A percentile compares a stretch with the other conserved stretches of the same genome.
Evolutionary conservation across 2,329 filamentous ascomycete genomes (phyloP).

Genomic region (Apiospora marii): DNA sequence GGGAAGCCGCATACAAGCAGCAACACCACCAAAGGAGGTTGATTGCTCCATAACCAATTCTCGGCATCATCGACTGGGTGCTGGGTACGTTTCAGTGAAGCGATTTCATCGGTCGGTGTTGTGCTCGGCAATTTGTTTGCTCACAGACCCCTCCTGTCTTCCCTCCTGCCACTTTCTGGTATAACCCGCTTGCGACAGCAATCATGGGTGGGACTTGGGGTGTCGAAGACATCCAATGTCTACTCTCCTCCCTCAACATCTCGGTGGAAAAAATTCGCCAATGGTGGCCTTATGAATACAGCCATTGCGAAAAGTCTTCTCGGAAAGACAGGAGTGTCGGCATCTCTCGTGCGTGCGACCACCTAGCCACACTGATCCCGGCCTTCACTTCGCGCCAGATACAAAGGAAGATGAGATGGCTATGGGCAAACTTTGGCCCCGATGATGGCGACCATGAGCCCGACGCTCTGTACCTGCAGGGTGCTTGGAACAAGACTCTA

Average conservation of each 20-base stretch:
- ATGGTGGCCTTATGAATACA: constrained; percentile 1
- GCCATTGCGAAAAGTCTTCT: neutral
- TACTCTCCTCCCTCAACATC: neutral
- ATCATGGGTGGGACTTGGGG: neutral
- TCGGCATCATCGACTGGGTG: neutral
- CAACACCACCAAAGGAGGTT: neutral
- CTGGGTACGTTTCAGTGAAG: neutral
- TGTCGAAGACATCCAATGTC: neutral
- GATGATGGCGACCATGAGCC: neutral
- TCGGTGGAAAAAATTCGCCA: neutral
- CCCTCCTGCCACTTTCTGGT: neutral
- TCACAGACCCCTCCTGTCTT: neutral
- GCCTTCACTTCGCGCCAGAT: neutral
- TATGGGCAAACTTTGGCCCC: neutral
- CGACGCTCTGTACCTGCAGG: neutral
- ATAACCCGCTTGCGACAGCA: neutral
- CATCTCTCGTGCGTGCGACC: neutral
- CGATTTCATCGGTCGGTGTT: neutral
- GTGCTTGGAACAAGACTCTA: neutral
- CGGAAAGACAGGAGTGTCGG: neutral
- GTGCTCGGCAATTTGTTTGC: neutral
- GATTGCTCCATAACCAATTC: neutral
- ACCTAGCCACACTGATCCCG: neutral
- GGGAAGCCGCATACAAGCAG: neutral
- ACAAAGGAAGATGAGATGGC: neutral